Evolutionary conservation across 257 asterid genomes (phyloP).

Genomic region (Fraxinus pennsylvanica): DNA sequence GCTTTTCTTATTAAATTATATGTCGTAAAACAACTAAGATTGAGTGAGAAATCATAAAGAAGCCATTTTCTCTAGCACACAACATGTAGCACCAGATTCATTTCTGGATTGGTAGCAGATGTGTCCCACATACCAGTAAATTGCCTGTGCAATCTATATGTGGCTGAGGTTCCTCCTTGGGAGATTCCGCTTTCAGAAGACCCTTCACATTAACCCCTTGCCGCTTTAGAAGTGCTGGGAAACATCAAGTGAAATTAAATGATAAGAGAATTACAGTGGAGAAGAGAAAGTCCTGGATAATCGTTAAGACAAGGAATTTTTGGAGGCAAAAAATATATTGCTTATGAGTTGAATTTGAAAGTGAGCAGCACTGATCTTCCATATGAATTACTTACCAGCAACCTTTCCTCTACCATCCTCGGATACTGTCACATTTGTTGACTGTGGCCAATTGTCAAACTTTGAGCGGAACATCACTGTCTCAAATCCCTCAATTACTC

Average conservation of each 20-base stretch:
- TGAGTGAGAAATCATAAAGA: constrained; percentile 3
- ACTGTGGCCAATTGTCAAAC: constrained; percentile 88
- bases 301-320: constrained; percentile 18
- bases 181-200: constrained; percentile 82
- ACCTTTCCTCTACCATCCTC: constrained; percentile 99
- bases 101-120: constrained; percentile 8
- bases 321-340: constrained; percentile 2
- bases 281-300: constrained; percentile 18
- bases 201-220: constrained; percentile 97
- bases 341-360: background rate
- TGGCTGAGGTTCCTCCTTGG: constrained; percentile 85
- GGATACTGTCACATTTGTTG: constrained; percentile 62
- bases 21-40: background rate
- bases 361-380: constrained; percentile 15
- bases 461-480: constrained; percentile 78
- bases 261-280: constrained; percentile 27
- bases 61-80: constrained; percentile 4
- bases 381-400: constrained; percentile 69
- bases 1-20: constrained; percentile 6
- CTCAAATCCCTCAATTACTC: constrained; percentile 98
- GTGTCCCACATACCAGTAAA: constrained; percentile 66
- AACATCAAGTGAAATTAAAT: constrained; percentile 20
- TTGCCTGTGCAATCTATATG: constrained; percentile 91
- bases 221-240: constrained; percentile 87
- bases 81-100: constrained; percentile 20